Evolutionary conservation across 1,139 yeast genomes (phyloP), one percentile per base, ranked within the genome.

Genomic region (Candida tetrigidarum): DNA sequence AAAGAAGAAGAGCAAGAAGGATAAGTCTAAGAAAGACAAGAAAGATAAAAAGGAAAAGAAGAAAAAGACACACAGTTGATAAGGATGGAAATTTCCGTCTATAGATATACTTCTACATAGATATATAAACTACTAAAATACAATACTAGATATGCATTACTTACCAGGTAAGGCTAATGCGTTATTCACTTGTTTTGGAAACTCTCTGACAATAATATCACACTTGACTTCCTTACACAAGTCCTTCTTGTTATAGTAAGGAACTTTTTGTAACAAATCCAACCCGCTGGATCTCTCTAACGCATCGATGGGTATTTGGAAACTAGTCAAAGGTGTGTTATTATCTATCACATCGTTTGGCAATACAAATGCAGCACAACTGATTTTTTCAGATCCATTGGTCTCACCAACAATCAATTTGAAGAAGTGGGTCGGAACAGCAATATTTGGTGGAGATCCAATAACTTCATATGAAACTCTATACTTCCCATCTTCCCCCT

Each of bases 361-460:
- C 55, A 93, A 66, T 12, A 93, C 97, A 69, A 93, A 93, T 0
- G 98, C 97, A 1, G 86, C 98, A 9, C 90, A 89, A 9, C 96
- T 81, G 15, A 89, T 69, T 10, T 72, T 77, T 22, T 79, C 80
- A 34, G 68, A 59, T 5, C 74, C 69, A 37, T 67, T 62, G 11
- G 71, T 71, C 63, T 93, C 98, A 7, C 96, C 97, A 38, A 93
- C 88, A 46, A 95, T 71, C 49, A 93, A 71, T 66, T 93, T 95
- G 78, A 85, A 93, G 60, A 95, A 93, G 66, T 93, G 99, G 0
- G 99, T 93, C 14, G 99, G 99, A 9, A 93, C 99, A 0, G 99
- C 98, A 45, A 93, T 78, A 56, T 82, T 88, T 42, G 99, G 99
- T 5, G 99, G 99, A 54, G 90, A 87, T 3, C 99, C 99, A 63